These are phyloP conservation scores for Alternaria postmessia DNA, from an alignment of 2,329 filamentous ascomycete genomes.

Conservation along the genomic window DNA sequence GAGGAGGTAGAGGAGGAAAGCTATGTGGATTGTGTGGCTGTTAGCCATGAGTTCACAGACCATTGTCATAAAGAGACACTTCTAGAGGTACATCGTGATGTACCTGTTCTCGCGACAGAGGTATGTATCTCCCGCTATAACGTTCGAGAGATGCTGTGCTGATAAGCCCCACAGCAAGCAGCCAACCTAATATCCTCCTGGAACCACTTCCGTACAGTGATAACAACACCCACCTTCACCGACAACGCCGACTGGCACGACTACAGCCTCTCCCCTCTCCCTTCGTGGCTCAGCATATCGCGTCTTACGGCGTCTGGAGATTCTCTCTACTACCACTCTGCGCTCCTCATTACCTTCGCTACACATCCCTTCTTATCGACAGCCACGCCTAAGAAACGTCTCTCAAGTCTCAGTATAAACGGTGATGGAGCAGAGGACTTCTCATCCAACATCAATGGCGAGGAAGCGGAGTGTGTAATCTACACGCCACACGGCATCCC, in stretches of 20 bases:
- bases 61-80: slow-evolving; percentile 71
- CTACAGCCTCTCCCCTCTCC: slow-evolving; percentile 58
- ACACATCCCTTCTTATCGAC: slow-evolving; percentile 40
- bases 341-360: slow-evolving; percentile 66
- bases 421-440: slow-evolving; percentile 38
- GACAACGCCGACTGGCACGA: slow-evolving; percentile 55
- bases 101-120: slow-evolving; percentile 67
- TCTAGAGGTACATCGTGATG: slow-evolving; percentile 60
- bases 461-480: slow-evolving; percentile 63
- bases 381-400: slow-evolving; percentile 40
- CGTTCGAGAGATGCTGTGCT: neutral
- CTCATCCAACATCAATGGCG: slow-evolving; percentile 16
- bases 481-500: slow-evolving; percentile 72
- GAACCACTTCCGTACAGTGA: slow-evolving; percentile 66
- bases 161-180: slow-evolving; percentile 55
- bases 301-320: slow-evolving; percentile 64
- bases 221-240: slow-evolving; percentile 59
- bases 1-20: slow-evolving; percentile 29
- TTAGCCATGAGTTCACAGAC: slow-evolving; percentile 74
- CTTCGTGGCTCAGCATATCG: slow-evolving; percentile 68
- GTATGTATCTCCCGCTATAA: slow-evolving; percentile 24
- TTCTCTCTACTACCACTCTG: slow-evolving; percentile 65
- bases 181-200: slow-evolving; percentile 65
- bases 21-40: slow-evolving; percentile 65
- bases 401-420: slow-evolving; percentile 40